Base-by-base conservation (phyloP, 257 asterid species). In the Plantago ovata region DNA sequence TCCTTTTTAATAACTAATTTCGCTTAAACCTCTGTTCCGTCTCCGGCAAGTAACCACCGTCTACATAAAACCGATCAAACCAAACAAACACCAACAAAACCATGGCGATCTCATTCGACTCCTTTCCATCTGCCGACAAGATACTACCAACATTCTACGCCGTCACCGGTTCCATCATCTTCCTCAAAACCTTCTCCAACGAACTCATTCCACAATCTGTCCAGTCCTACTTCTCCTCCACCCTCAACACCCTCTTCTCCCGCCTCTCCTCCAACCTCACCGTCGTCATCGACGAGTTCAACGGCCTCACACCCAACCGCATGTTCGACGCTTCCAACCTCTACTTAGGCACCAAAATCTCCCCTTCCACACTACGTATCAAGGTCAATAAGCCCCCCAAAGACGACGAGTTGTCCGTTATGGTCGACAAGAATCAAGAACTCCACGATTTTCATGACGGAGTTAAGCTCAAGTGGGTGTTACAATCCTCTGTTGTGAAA, bases 251-350 rank as follows among this genome's bases (percentile, higher is more conserved):
- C 14, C 20, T 88, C 65, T 71, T 74, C 66, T 44, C 18, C 63
- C 77, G 79, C 39, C 62, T 81, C 43, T 80, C 88, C 13, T 71
- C 81, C 41, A 70, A 79, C n/a, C 70, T 85, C 73, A 70, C 78
- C 14, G 72, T 89, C 22, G 80, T 89, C 46, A 63, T 89, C 3
- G 81, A 89, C 48, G 89, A 85, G 24, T 81, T 62, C 72, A 88
- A 89, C 14, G 94, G 83, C 65, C 80, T 89, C 18, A 71, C 91
- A 5, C 23, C 83, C 44, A 89, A 89, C 62, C 85, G 78, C 7
- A 71, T 85, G 77, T 89, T 83, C 55, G 76, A 75, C 0, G 79
- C 87, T 0, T 79, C 85, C 58, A 78, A 65, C 47, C 11, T 72
- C 15, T 89, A 85, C 49, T 71, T 89, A 6, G 76, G 77, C 76